Percentiles rank a stretch among this genome's conserved stretches.
Conservation (phyloP, 192 early-diverging fungal species). For the Linderina pennispora region DNA sequence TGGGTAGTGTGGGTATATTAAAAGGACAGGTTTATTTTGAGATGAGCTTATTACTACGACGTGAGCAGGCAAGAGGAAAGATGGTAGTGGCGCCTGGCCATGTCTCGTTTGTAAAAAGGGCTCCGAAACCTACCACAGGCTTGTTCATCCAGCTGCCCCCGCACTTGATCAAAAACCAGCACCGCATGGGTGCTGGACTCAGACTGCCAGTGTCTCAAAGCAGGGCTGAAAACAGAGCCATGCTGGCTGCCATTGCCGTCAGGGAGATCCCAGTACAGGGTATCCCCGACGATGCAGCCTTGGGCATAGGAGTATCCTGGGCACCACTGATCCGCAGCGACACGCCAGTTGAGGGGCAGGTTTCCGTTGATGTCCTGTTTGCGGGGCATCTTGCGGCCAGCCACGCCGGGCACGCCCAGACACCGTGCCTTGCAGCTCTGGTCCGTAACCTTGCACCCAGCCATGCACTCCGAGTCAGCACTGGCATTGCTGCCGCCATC, state of each 20-base stretch:
- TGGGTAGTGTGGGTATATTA: too few relatives aligned
- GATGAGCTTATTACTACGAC: too few relatives aligned
- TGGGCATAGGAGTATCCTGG: too few relatives aligned
- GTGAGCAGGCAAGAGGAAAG: too few relatives aligned
- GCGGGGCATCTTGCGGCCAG: constrained; percentile 22
- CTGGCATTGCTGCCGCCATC: constrained; percentile 3
- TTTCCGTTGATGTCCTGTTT: constrained; percentile 33
- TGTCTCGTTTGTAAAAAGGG: too few relatives aligned
- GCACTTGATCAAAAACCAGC: too few relatives aligned
- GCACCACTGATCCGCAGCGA: constrained; percentile 1
- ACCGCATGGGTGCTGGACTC: too few relatives aligned
- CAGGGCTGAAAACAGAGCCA: neutral
- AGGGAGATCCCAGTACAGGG: neutral
- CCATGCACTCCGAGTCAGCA: constrained; percentile 21
- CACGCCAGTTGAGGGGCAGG: constrained; percentile 30
- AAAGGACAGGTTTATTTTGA: too few relatives aligned
- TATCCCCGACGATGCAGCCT: neutral
- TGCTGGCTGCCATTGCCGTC: neutral
- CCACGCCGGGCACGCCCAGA: constrained; percentile 36
- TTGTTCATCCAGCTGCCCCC: too few relatives aligned
- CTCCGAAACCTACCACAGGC: too few relatives aligned
- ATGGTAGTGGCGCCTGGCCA: too few relatives aligned
- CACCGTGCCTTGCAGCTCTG: constrained; percentile 40
- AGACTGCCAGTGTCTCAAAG: too few relatives aligned
- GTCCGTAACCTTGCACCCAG: constrained; percentile 16